Base-by-base conservation (phyloP, 805 yeast species). In the Candida maltosa region DNA sequence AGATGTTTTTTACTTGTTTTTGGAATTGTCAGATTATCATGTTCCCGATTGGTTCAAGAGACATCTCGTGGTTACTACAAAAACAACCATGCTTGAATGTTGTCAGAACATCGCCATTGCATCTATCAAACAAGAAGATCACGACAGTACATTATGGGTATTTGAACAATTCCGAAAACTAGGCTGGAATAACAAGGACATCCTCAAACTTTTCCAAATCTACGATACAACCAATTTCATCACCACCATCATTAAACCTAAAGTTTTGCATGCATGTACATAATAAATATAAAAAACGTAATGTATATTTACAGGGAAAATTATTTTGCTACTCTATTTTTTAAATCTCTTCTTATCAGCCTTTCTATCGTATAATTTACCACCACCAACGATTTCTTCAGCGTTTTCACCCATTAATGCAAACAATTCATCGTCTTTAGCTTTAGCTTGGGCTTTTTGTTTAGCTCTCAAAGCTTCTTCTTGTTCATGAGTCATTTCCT, bases 331-430 rank as follows among this genome's bases (percentile, higher is more conserved):
- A 25, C 10, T 8, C 31, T 25, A 23, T 31, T 19, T 16, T 36
- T 42, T 41, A 34, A 48, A 47, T 45, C 53, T 56, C 47, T 65
- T 67, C 54, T 65, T 70, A 14, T 59, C 56, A 49, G 64, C 67
- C 60, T 69, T 72, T 57, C 68, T 73, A 31, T 63, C 66, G 25
- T 58, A 67, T 40, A 77, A 56, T 40, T 66, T 65, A 48, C 82
- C 83, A 47, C 69, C 60, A 47, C 69, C 60, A 48, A 67, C 75
- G 28, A 76, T 78, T 45, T 75, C 77, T 42, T 66, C 62, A 17
- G 60, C 79, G 41, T 73, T 73, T 43, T 72, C 70, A 5, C 83
- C 83, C 62, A 83, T 57, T 45, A 83, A 62, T 32, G 75, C 81
- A 37, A 80, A 54, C 52, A 78, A 78, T 36, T 70, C 79, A 45